phyloP scores from a whole-genome alignment of 805 yeast species.

The Sugiyamaella mastotermitis region DNA sequence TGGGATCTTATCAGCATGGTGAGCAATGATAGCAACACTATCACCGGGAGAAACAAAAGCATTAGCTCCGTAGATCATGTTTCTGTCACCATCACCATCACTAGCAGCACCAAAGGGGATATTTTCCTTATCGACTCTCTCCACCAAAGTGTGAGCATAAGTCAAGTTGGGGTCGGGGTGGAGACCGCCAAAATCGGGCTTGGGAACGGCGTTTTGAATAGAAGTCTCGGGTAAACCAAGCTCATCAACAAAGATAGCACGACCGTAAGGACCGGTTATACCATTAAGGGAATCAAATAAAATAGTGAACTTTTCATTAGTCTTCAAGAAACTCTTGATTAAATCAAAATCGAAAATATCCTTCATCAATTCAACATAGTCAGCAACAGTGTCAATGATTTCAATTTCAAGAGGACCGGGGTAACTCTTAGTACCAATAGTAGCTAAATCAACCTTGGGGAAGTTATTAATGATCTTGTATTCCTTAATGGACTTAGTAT shows the following conservation, averaged over 20 bases:
- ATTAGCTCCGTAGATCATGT: conserved; percentile 94
- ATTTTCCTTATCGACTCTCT: conserved; percentile 70
- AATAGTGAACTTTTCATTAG: conserved; percentile 56
- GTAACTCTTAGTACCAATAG: conserved; percentile 45
- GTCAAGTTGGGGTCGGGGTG: conserved; percentile 98
- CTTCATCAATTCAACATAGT: conserved; percentile 73
- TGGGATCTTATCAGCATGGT: conserved; percentile 87
- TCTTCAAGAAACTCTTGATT: conserved; percentile 61
- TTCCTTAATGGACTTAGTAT: conserved; percentile 48
- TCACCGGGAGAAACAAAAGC: conserved; percentile 98
- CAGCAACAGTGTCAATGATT: conserved; percentile 74
- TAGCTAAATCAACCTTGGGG: conserved; percentile 57
- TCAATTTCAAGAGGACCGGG: conserved; percentile 61
- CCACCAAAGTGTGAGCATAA: conserved; percentile 83
- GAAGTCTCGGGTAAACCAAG: conserved; percentile 66
- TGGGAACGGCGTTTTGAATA: conserved; percentile 73
- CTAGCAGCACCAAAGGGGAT: conserved; percentile 97
- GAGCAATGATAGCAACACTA: conserved; percentile 95
- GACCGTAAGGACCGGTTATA: conserved; percentile 95
- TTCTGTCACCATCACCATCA: conserved; percentile 99
- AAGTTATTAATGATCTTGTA: conserved; percentile 58
- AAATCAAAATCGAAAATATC: conserved; percentile 81
- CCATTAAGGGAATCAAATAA: conserved; percentile 91
- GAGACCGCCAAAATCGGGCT: conserved; percentile 92
- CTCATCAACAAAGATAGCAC: conserved; percentile 75